Percentiles rank a stretch among this genome's conserved stretches.
Evolutionary conservation across 83 land plant species (phyloP).

Genomic region (Thuja plicata): DNA sequence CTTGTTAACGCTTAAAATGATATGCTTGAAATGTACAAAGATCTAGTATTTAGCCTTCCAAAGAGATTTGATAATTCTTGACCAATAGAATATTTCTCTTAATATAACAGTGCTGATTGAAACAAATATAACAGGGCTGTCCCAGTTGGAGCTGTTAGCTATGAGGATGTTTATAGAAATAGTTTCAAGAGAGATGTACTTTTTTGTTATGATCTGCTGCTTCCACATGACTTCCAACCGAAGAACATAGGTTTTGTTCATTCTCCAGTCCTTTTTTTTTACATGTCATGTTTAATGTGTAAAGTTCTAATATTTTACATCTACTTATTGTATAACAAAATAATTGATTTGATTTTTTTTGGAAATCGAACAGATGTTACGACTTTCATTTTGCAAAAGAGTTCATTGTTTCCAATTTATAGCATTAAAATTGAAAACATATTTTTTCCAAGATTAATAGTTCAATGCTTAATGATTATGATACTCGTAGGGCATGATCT

Average conservation of each 20-base stretch:
- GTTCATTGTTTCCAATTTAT: neutral
- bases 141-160: constrained; percentile 87
- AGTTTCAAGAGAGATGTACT: constrained; percentile 82
- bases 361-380: neutral
- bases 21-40: neutral
- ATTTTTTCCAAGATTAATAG: neutral
- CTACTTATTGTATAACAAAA: neutral
- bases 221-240: constrained; percentile 72
- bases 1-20: neutral
- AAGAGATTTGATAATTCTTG: neutral
- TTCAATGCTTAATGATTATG: neutral
- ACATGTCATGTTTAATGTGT: neutral
- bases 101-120: neutral
- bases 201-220: constrained; percentile 85
- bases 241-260: constrained; percentile 57
- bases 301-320: neutral
- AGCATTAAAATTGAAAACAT: neutral
- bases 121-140: constrained; percentile 46
- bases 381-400: neutral
- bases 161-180: constrained; percentile 70
- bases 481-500: neutral
- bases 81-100: neutral
- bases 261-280: neutral
- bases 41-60: neutral
- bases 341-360: too few species aligned